These are phyloP conservation scores for Ascochyta pisi DNA, from an alignment of 2,329 filamentous ascomycete genomes.

Conservation along the genomic window DNA sequence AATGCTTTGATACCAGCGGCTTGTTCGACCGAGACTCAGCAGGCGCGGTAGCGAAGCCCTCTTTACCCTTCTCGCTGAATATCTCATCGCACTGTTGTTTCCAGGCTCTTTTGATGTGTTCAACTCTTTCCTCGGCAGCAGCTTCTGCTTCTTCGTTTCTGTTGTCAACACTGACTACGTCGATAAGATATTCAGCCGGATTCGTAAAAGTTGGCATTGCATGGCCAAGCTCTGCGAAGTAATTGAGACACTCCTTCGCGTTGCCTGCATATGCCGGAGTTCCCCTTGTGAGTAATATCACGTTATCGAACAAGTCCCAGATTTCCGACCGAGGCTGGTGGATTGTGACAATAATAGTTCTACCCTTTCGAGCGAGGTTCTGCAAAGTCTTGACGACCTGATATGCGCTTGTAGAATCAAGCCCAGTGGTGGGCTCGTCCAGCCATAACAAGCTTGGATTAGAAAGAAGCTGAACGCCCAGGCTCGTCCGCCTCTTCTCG, in stretches of 20 bases:
- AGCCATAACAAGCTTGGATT: conserved; percentile 80
- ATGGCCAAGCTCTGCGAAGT: conserved; percentile 69
- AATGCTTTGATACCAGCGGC: conserved; percentile 51
- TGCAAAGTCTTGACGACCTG: conserved; percentile 76
- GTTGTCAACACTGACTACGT: conserved; percentile 76
- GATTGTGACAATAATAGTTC: conserved; percentile 76
- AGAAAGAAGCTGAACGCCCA: conserved; percentile 78
- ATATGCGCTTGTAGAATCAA: conserved; percentile 79
- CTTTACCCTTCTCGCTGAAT: conserved; percentile 20
- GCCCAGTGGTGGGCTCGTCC: conserved; percentile 77
- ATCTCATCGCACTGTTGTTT: conserved; percentile 31
- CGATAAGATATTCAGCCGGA: conserved; percentile 77
- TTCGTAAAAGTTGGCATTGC: conserved; percentile 75
- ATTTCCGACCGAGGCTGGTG: conserved; percentile 82
- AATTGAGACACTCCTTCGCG: conserved; percentile 63
- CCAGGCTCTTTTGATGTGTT: conserved; percentile 69
- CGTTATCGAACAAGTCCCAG: conserved; percentile 76
- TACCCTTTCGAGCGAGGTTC: conserved; percentile 68
- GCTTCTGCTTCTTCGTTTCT: conserved; percentile 70
- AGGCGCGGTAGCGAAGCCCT: conserved; percentile 1
- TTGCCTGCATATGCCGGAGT: conserved; percentile 72
- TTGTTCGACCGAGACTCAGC: conserved; percentile 9
- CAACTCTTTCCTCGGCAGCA: conserved; percentile 65
- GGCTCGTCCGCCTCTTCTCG: conserved; percentile 77
- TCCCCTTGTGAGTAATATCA: conserved; percentile 72